A percentile compares a stretch with the other conserved stretches of the same genome.
These are phyloP conservation scores for Nicotiana undulata DNA, from an alignment of 257 asterid species.

Conservation along the genomic window DNA sequence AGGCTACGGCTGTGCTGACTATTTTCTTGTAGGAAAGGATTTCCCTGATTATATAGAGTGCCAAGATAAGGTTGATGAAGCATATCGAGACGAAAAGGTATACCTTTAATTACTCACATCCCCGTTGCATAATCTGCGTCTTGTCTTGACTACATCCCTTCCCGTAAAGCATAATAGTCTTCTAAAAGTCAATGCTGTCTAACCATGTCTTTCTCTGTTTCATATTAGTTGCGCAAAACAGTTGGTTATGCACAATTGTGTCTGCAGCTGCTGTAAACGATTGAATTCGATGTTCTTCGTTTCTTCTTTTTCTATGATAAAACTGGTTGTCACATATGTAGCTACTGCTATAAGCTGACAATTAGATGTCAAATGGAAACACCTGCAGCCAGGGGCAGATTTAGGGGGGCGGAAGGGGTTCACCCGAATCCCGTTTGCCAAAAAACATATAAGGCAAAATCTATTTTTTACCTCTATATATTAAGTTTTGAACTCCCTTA, in stretches of 20 bases:
- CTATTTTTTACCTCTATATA: too few relatives aligned
- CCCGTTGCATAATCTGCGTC: not conserved
- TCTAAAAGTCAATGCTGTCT: not conserved
- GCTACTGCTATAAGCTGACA: not conserved
- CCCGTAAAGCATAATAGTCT: not conserved
- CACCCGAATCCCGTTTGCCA: too few relatives aligned
- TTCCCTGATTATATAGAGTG: slow-evolving; percentile 80
- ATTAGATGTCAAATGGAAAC: not conserved
- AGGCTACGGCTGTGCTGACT: slow-evolving; percentile 75
- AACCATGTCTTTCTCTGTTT: not conserved
- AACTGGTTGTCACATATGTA: not conserved
- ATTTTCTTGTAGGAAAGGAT: slow-evolving; percentile 90
- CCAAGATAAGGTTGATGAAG: slow-evolving; percentile 80
- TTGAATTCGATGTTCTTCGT: too few relatives aligned
- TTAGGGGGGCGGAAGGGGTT: too few relatives aligned
- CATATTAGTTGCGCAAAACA: not conserved
- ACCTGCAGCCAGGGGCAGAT: too few relatives aligned
- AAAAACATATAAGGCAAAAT: too few relatives aligned
- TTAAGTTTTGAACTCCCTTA: too few relatives aligned
- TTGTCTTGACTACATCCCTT: not conserved
- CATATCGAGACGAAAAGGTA: slow-evolving; percentile 64
- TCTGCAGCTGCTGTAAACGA: not conserved
- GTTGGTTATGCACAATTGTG: not conserved
- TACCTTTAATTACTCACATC: not conserved
- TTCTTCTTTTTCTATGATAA: too few relatives aligned